These are phyloP conservation scores for Backusella mclennaniae DNA, from an alignment of 192 early-diverging fungal species.

Conservation along the genomic window DNA sequence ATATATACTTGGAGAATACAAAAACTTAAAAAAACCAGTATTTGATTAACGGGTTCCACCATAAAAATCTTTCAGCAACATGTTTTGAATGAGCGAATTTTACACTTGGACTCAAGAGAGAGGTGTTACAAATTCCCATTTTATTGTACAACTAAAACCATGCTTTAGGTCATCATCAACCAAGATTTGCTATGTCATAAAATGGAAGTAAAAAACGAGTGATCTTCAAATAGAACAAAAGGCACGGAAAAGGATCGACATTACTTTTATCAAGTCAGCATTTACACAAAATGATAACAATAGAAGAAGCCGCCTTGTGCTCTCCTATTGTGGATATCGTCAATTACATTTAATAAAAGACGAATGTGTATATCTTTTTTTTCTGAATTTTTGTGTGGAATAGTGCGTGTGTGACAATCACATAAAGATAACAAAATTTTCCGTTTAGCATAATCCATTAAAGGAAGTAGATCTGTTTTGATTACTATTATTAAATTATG, in stretches of 20 bases:
- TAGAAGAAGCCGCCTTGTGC: background rate
- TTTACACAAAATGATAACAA: background rate
- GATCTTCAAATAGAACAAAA: background rate
- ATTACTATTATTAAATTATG: background rate
- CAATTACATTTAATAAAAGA: background rate
- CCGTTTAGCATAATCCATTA: background rate
- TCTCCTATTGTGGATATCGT: background rate
- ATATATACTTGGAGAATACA: too few species aligned
- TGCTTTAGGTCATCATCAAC: background rate
- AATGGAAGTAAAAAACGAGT: background rate
- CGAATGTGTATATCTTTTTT: background rate
- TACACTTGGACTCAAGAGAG: background rate
- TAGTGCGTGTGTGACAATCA: background rate
- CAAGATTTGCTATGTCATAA: background rate
- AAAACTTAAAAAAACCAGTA: too few species aligned
- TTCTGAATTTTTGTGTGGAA: background rate
- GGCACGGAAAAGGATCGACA: background rate
- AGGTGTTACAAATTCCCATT: background rate
- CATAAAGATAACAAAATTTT: background rate
- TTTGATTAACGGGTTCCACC: background rate
- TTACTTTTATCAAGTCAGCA: background rate
- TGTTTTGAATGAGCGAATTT: background rate
- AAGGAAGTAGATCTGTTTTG: background rate
- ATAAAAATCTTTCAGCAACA: background rate
- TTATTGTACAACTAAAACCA: background rate